Conservation (phyloP, 352 stramenopile species). For the Phytophthora pistaciae region DNA sequence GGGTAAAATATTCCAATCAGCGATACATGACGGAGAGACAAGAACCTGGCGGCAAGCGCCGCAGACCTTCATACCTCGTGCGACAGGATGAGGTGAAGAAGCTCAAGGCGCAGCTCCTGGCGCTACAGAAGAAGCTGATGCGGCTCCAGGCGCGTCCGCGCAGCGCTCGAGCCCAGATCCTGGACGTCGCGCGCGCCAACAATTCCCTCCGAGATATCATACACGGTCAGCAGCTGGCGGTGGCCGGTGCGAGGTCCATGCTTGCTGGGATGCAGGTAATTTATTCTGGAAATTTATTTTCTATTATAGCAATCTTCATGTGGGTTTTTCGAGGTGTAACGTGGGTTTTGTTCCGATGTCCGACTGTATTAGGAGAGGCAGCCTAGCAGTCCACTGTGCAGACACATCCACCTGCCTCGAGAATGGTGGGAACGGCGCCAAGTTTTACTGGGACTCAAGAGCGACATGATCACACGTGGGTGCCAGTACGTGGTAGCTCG, state of each 20-base stretch:
- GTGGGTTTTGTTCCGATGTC: not conserved
- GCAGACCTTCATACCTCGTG: slow-evolving; percentile 39
- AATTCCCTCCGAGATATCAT: slow-evolving; percentile 39
- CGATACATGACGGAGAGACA: not conserved
- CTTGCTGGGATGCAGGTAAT: slow-evolving; percentile 33
- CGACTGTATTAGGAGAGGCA: slow-evolving; percentile 28
- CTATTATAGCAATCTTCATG: not conserved
- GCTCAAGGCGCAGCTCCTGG: slow-evolving; percentile 25
- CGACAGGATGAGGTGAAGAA: slow-evolving; percentile 37
- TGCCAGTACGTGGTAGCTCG: slow-evolving; percentile 45
- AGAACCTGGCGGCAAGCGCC: slow-evolving; percentile 14
- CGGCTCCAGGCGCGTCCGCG: slow-evolving; percentile 28
- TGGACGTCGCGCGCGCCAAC: slow-evolving; percentile 25
- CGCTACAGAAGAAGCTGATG: slow-evolving; percentile 27
- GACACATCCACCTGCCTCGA: slow-evolving; percentile 34
- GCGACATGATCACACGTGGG: slow-evolving; percentile 46
- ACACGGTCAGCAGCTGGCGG: slow-evolving; percentile 26
- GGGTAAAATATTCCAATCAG: not conserved
- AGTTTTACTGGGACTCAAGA: slow-evolving; percentile 46
- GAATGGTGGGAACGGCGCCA: slow-evolving; percentile 44
- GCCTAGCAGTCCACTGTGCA: slow-evolving; percentile 31
- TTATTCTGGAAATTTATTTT: slow-evolving; percentile 8
- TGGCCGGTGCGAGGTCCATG: slow-evolving; percentile 21
- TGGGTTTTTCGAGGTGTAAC: not conserved
- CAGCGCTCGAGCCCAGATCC: slow-evolving; percentile 27